Evolutionary conservation across 108 stramenopile genomes (phyloP).

Genomic region (Skeletonema tropicum): DNA sequence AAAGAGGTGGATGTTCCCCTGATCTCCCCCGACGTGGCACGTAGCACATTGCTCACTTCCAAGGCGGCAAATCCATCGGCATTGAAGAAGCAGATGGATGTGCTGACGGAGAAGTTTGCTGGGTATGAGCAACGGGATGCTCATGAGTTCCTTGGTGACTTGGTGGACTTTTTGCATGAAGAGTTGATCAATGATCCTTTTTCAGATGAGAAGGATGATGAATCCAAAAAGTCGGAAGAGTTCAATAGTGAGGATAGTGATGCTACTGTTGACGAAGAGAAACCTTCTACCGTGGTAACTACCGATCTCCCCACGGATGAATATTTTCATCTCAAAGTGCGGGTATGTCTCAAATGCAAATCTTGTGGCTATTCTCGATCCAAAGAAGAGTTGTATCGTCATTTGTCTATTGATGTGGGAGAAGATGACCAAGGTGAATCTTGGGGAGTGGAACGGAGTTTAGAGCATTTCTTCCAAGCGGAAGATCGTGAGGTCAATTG

Average conservation of each 20-base stretch:
- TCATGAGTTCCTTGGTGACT: constrained; percentile 75
- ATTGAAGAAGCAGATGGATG: constrained; percentile 71
- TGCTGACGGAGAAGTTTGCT: constrained; percentile 59
- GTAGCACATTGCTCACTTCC: constrained; percentile 12
- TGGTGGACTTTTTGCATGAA: constrained; percentile 77
- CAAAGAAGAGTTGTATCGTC: constrained; percentile 79
- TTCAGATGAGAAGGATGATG: constrained; percentile 17
- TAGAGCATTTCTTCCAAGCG: constrained; percentile 70
- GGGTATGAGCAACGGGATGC: constrained; percentile 82
- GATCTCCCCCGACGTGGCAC: constrained; percentile 9
- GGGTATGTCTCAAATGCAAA: constrained; percentile 74
- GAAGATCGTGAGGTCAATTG: constrained; percentile 85
- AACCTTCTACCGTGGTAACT: neutral
- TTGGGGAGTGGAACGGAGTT: constrained; percentile 59
- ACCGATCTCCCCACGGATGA: constrained; percentile 59
- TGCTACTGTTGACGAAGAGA: constrained; percentile 1
- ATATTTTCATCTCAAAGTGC: constrained; percentile 71
- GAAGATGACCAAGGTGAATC: constrained; percentile 34
- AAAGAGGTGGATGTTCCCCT: constrained; percentile 19
- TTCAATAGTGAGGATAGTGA: neutral
- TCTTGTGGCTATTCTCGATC: constrained; percentile 73
- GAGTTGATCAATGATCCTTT: constrained; percentile 50
- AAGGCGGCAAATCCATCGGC: constrained; percentile 47
- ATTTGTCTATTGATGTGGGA: constrained; percentile 71
- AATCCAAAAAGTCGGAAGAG: neutral